Base-by-base conservation (phyloP, 2,329 filamentous ascomycete genomes). In the Aureobasidium leucospermi region DNA sequence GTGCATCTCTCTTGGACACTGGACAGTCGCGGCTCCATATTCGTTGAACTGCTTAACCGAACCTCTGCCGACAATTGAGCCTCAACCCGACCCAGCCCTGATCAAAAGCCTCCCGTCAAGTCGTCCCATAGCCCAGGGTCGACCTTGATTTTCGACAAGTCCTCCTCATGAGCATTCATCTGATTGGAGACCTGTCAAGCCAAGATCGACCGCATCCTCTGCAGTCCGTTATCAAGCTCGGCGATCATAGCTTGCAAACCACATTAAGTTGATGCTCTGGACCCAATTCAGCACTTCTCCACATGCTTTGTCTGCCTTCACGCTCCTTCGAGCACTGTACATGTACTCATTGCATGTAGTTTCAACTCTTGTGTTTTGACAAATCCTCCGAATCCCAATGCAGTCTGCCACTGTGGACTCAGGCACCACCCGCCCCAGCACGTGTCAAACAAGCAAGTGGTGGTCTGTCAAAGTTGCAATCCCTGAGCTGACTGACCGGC, bases 401-500 rank as follows among this genome's bases (percentile, higher is more conserved):
- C 39, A 34, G 39, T 28, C 51, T 42, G 39, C 16, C 38, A 41
- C 36, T 41, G 23, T 43, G 28, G 19, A 32, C 23, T 23, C 51
- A 55, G 38, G 38, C 38, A 55, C 38, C 31, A 16, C n/a, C 15
- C 39, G 10, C n/a, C 28, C n/a, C 28, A n/a, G 23, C 19, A 31
- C 38, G n/a, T 42, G 51, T 42, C n/a, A 28, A 43, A 34, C 19
- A 19, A 15, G 23, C 6, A 45, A 6, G 16, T 32, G 51, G 39
- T 55, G 39, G 23, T 43, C 38, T 42, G 51, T 34, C 51, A 55
- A 43, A 43, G 29, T 43, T 42, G 51, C 38, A 29, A 32, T 23
- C 51, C 51, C 51, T 55, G 51, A 55, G 38, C 51, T 55, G 51
- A 55, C 16, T 10, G 13, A 39, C 23, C 36, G 11, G 19, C 48